Conservation (phyloP, 306 rosid species). For the Glycine soja region DNA sequence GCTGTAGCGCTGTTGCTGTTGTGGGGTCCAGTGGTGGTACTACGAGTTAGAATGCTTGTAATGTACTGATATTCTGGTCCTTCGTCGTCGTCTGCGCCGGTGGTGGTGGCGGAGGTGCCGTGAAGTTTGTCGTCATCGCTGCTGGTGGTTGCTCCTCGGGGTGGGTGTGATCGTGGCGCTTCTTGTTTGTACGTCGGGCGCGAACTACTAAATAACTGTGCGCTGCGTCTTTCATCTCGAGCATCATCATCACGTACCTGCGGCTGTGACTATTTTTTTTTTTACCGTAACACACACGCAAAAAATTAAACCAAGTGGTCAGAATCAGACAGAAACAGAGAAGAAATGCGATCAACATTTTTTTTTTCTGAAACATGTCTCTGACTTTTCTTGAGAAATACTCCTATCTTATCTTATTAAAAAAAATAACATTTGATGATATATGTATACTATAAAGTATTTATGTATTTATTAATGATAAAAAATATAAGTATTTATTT, state of each 20-base stretch:
- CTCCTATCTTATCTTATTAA: no score
- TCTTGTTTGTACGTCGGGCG: constrained; percentile 62
- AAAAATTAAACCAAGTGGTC: constrained; percentile 4
- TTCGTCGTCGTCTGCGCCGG: constrained; percentile 36
- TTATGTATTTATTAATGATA: no score
- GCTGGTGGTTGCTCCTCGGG: constrained; percentile 43
- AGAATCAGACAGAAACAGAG: background rate
- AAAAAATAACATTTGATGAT: no score
- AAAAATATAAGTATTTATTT: no score
- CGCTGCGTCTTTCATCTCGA: constrained; percentile 55
- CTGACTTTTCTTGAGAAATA: no score
- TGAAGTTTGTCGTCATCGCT: constrained; percentile 47
- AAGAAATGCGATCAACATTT: background rate
- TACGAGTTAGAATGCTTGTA: constrained; percentile 44
- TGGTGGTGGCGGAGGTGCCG: constrained; percentile 44
- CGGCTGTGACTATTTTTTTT: constrained; percentile 23
- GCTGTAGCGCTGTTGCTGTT: background rate
- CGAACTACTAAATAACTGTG: constrained; percentile 70
- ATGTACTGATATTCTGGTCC: constrained; percentile 58
- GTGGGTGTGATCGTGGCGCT: constrained; percentile 45
- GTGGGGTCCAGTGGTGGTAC: constrained; percentile 54
- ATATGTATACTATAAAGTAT: no score
- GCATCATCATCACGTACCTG: constrained; percentile 41
- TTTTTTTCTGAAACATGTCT: no score
- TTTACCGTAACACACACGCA: constrained; percentile 26